Conservation (phyloP, 1,284 basidiomycete species). For the Puccinia hordei region DNA sequence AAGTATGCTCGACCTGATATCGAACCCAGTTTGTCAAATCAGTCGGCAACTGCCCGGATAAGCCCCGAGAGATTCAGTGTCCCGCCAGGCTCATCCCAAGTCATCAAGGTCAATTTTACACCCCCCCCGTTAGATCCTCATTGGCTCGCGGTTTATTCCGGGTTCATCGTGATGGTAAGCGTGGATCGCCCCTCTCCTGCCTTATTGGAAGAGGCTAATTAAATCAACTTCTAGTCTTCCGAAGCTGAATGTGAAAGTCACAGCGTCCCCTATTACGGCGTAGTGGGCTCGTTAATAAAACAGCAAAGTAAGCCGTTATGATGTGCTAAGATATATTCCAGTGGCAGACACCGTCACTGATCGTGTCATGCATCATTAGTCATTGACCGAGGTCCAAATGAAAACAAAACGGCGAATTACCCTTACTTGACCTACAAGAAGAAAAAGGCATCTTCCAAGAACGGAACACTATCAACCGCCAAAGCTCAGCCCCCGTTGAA, state of each 20-base stretch:
- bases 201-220: not conserved
- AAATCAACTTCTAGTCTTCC: not conserved
- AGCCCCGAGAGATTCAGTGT: not conserved
- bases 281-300: constrained; percentile 31
- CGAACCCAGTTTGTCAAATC: not conserved
- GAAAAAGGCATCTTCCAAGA: too few species aligned
- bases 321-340: not conserved
- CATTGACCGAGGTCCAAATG: not conserved
- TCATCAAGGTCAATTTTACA: constrained; percentile 5
- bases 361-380: not conserved
- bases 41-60: not conserved
- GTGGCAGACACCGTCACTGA: too few species aligned
- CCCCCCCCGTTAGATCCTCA: not conserved
- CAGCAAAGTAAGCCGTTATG: constrained; percentile 3
- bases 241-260: constrained; percentile 33
- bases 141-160: constrained; percentile 35
- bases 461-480: too few species aligned
- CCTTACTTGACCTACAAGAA: not conserved
- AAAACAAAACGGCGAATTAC: not conserved
- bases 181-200: too few species aligned
- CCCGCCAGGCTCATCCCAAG: not conserved
- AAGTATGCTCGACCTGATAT: constrained; percentile 18
- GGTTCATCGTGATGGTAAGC: constrained; percentile 35
- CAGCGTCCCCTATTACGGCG: constrained; percentile 35
- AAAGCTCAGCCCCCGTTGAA: too few species aligned